A percentile compares a stretch with the other conserved stretches of the same genome.
Conservation (phyloP, 176 grass and related monocot genomes). For the Lolium rigidum region DNA sequence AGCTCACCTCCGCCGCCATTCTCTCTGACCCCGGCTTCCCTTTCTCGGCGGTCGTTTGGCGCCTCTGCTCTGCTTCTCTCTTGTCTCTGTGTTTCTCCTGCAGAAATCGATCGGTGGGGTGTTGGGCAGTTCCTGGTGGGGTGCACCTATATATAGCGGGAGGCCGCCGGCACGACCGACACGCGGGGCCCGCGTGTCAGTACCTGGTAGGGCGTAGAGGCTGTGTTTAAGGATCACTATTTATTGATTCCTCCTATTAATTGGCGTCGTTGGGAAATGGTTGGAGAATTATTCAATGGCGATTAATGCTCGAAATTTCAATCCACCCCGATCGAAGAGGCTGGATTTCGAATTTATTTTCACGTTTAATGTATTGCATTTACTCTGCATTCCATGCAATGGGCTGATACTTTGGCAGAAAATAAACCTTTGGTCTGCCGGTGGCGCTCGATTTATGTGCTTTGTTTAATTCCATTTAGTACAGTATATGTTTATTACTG, state of each 20-base stretch:
- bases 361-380: not conserved
- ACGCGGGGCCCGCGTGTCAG: conserved; percentile 32
- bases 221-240: conserved; percentile 29
- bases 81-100: not conserved
- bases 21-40: not conserved
- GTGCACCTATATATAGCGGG: conserved; percentile 41
- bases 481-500: not conserved
- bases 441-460: not conserved
- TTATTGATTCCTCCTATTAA: conserved; percentile 41
- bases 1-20: conserved; percentile 60
- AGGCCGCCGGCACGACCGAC: conserved; percentile 12
- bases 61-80: not conserved
- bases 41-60: not conserved
- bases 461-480: not conserved
- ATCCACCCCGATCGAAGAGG: not conserved
- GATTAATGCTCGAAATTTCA: conserved; percentile 29
- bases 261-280: conserved; percentile 51
- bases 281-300: conserved; percentile 43
- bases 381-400: not conserved
- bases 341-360: conserved; percentile 34
- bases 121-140: not conserved
- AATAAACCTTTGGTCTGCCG: not conserved
- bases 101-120: conserved; percentile 27
- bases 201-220: not conserved
- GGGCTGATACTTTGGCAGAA: not conserved